These are phyloP conservation scores for Chlorencoelia australis DNA, from an alignment of 2,329 filamentous ascomycete genomes.

Conservation along the genomic window DNA sequence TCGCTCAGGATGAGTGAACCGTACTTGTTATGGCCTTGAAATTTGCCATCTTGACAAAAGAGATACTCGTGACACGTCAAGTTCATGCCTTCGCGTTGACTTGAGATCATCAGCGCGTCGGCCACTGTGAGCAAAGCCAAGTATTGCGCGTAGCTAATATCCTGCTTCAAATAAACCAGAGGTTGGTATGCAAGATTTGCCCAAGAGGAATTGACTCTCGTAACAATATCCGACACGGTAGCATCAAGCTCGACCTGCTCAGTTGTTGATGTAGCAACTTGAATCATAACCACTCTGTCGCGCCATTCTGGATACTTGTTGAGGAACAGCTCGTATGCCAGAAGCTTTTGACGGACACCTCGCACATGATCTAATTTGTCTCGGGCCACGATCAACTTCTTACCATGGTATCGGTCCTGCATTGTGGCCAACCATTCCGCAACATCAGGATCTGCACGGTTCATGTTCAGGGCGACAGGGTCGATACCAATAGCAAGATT, in stretches of 20 bases:
- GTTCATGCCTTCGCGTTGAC: constrained; percentile 95
- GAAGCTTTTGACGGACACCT: constrained; percentile 84
- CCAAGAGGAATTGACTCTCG: constrained; percentile 83
- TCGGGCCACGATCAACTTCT: constrained; percentile 82
- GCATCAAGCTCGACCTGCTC: constrained; percentile 83
- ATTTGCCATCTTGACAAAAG: constrained; percentile 79
- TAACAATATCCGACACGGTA: constrained; percentile 87
- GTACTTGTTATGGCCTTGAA: constrained; percentile 61
- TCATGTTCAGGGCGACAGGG: constrained; percentile 60
- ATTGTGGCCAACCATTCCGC: constrained; percentile 70
- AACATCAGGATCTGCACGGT: constrained; percentile 64
- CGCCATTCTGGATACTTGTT: constrained; percentile 89
- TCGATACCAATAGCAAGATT: constrained; percentile 87
- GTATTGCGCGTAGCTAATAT: constrained; percentile 87
- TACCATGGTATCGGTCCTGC: constrained; percentile 74
- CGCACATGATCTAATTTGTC: constrained; percentile 92
- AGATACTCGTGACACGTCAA: constrained; percentile 90
- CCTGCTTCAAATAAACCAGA: constrained; percentile 87
- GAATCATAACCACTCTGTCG: constrained; percentile 80
- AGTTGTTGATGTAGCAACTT: constrained; percentile 83
- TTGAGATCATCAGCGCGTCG: constrained; percentile 88
- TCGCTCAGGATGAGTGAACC: constrained; percentile 88
- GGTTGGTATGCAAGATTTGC: constrained; percentile 88
- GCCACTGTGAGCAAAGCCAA: constrained; percentile 84
- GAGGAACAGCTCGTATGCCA: constrained; percentile 83